Conservation (phyloP, 2,329 filamentous ascomycete genomes). For the Leptographium flavum region DNA sequence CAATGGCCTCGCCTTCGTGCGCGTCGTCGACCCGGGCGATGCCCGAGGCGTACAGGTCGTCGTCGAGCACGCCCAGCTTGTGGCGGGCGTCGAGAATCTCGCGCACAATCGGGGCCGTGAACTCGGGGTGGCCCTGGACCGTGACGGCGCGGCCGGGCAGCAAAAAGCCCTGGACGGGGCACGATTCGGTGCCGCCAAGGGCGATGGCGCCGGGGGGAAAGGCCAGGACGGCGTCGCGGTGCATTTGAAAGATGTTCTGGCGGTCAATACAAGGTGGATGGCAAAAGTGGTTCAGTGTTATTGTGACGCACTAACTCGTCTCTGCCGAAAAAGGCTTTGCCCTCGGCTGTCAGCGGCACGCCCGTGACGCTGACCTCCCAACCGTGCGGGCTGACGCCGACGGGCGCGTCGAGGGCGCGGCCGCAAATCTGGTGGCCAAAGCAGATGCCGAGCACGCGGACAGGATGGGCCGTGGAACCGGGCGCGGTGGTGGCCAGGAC, state of each 20-base stretch:
- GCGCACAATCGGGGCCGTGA: constrained; percentile 54
- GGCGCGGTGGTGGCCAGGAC: constrained; percentile 21
- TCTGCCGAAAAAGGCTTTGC: constrained; percentile 56
- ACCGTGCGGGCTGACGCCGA: constrained; percentile 51
- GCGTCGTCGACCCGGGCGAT: constrained; percentile 48
- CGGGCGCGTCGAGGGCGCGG: constrained; percentile 52
- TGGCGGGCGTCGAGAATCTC: constrained; percentile 54
- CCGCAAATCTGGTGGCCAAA: constrained; percentile 81
- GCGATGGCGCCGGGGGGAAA: constrained; percentile 47
- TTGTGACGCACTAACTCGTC: constrained; percentile 35
- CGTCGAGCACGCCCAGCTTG: constrained; percentile 51
- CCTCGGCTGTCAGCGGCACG: constrained; percentile 52
- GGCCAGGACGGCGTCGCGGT: constrained; percentile 58
- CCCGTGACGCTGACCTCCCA: constrained; percentile 74
- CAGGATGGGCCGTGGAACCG: constrained; percentile 33
- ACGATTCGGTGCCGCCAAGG: constrained; percentile 51
- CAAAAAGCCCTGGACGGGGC: constrained; percentile 72
- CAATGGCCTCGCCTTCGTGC: constrained; percentile 71
- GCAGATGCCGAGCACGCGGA: constrained; percentile 67
- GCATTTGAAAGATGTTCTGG: constrained; percentile 71
- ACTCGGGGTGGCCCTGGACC: constrained; percentile 81
- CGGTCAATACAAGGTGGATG: too few relatives aligned
- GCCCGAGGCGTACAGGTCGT: constrained; percentile 54
- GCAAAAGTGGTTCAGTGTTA: not conserved
- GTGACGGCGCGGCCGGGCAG: constrained; percentile 51